These are phyloP conservation scores for Diatrype stigma DNA, from an alignment of 2,329 filamentous ascomycete genomes.

Conservation along the genomic window DNA sequence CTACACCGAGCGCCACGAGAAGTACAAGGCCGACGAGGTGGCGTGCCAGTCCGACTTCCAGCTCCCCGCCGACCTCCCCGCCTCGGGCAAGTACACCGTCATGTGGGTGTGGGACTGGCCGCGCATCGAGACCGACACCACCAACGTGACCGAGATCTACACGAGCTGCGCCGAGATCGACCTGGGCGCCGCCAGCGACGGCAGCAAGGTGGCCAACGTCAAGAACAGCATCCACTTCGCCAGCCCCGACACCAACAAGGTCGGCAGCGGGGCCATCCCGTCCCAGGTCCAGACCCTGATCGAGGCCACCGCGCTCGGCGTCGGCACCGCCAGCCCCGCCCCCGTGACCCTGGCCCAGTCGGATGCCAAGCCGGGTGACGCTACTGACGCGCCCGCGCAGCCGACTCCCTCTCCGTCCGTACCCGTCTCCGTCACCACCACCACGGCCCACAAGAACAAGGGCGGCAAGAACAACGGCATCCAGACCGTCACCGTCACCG, in stretches of 20 bases:
- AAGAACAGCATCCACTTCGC: conserved; percentile 25
- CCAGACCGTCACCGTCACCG: conserved; percentile 39
- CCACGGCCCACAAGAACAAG: conserved; percentile 6
- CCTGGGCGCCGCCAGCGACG: conserved; percentile 23
- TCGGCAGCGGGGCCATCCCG: conserved; percentile 34
- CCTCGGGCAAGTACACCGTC: conserved; percentile 67
- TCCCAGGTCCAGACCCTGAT: conserved; percentile 38
- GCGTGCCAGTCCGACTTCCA: conserved; percentile 80
- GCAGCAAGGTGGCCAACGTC: conserved; percentile 28
- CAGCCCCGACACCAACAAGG: conserved; percentile 18
- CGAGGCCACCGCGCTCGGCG: conserved; percentile 32
- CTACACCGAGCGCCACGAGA: conserved; percentile 52
- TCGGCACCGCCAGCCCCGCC: conserved; percentile 19
- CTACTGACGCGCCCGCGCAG: not conserved
- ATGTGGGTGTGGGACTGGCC: conserved; percentile 99
- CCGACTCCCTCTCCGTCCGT: conserved; percentile 4
- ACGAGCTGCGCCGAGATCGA: conserved; percentile 44
- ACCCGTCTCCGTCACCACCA: conserved; percentile 6
- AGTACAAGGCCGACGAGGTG: conserved; percentile 57
- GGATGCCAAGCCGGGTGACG: not conserved
- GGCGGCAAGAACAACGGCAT: conserved; percentile 25
- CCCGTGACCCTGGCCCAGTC: conserved; percentile 15
- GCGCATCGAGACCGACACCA: conserved; percentile 44
- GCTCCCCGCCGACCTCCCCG: conserved; percentile 62
- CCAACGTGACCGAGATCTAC: conserved; percentile 52